phyloP scores from a whole-genome alignment of 2,329 filamentous ascomycete genomes.

The Aspergillus hiratsukae region DNA sequence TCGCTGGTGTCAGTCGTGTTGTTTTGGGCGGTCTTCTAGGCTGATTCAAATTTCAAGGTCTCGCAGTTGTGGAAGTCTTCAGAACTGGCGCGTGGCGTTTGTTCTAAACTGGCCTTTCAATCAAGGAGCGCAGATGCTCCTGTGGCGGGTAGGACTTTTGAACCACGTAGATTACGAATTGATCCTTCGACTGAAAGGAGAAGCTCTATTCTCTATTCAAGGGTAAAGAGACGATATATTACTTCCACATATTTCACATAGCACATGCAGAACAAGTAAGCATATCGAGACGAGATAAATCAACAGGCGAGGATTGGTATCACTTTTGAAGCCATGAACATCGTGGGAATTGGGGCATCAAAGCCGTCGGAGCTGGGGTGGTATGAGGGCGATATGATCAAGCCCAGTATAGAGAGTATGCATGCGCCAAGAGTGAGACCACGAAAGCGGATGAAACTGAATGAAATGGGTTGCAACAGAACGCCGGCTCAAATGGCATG shows the following conservation, averaged over 20 bases:
- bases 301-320: background rate
- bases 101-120: background rate
- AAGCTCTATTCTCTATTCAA: background rate
- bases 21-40: conserved; percentile 80
- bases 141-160: background rate
- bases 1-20: conserved; percentile 80
- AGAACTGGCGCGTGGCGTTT: background rate
- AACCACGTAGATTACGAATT: background rate
- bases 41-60: conserved; percentile 10
- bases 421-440: background rate
- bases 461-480: background rate
- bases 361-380: background rate
- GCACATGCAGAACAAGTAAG: background rate
- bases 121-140: background rate
- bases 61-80: background rate
- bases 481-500: conserved; percentile 22
- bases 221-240: background rate
- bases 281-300: background rate
- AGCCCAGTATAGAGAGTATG: background rate
- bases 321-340: background rate
- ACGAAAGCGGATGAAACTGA: background rate
- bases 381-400: background rate
- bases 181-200: background rate
- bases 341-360: background rate
- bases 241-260: background rate